Evolutionary conservation across 495 filamentous ascomycete species (phyloP).

Genomic region (Annulohypoxylon maeteangense): DNA sequence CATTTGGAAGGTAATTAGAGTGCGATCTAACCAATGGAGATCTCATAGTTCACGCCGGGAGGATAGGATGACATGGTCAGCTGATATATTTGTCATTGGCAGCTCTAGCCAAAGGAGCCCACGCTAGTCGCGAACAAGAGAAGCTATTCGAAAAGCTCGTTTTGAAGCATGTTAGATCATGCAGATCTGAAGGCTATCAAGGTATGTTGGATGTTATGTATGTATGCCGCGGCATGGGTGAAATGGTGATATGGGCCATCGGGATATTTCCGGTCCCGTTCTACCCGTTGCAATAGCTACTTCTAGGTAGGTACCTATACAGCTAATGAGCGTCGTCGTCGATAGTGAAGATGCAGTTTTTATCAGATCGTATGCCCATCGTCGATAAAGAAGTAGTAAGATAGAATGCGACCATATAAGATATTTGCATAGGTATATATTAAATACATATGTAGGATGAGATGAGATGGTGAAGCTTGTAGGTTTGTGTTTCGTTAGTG

Average conservation of each 20-base stretch:
- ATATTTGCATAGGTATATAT: slow-evolving; percentile 6
- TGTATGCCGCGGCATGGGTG: slow-evolving; percentile 6
- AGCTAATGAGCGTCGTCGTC: not conserved
- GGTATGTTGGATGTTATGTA: not conserved
- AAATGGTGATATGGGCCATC: not conserved
- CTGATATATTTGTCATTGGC: not conserved
- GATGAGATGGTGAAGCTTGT: slow-evolving; percentile 9
- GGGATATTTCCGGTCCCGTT: slow-evolving; percentile 19
- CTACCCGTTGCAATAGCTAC: not conserved
- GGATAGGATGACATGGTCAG: slow-evolving; percentile 1
- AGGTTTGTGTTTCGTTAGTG: not conserved
- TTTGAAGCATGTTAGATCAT: slow-evolving; percentile 9
- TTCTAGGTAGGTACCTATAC: slow-evolving; percentile 6
- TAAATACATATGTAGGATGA: not conserved
- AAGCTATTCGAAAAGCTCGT: slow-evolving; percentile 4
- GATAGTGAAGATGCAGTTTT: slow-evolving; percentile 1
- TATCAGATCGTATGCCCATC: not conserved
- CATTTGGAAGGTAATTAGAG: not conserved
- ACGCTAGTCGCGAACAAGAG: not conserved
- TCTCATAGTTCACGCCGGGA: not conserved
- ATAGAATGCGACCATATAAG: not conserved
- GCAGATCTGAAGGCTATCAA: slow-evolving; percentile 1
- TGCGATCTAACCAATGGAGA: slow-evolving; percentile 18
- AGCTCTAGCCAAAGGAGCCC: not conserved
- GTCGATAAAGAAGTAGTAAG: not conserved